These are phyloP conservation scores for Leccinum uliginosum DNA, from an alignment of 768 basidiomycete species.

Conservation along the genomic window DNA sequence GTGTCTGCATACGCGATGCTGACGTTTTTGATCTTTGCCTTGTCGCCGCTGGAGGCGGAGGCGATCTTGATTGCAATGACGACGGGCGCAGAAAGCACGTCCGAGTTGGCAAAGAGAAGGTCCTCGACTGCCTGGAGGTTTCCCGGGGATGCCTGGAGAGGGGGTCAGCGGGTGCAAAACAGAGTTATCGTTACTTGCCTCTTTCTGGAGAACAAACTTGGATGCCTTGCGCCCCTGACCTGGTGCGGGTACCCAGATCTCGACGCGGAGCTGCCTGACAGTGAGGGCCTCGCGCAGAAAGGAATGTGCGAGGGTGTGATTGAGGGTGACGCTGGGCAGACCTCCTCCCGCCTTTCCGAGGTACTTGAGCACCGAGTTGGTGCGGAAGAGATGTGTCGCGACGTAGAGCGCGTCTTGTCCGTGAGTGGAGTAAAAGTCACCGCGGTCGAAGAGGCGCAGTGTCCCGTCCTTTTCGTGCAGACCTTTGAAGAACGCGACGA, in stretches of 20 bases:
- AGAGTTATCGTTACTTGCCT: constrained; percentile 41
- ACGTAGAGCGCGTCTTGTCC: constrained; percentile 86
- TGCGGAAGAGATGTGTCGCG: constrained; percentile 78
- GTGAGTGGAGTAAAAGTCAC: constrained; percentile 84
- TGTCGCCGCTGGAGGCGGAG: constrained; percentile 44
- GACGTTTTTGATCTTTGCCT: constrained; percentile 65
- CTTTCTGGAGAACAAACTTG: constrained; percentile 78
- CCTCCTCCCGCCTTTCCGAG: constrained; percentile 60
- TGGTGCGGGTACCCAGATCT: constrained; percentile 80
- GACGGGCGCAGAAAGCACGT: constrained; percentile 79
- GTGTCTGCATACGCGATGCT: constrained; percentile 94
- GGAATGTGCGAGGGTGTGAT: constrained; percentile 67
- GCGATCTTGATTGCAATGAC: constrained; percentile 85
- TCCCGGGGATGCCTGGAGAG: constrained; percentile 64
- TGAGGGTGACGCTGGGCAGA: constrained; percentile 76
- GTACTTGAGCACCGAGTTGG: constrained; percentile 90
- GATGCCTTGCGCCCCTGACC: constrained; percentile 70
- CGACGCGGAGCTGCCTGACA: constrained; percentile 81
- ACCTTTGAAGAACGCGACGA: constrained; percentile 63
- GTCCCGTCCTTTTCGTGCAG: constrained; percentile 71
- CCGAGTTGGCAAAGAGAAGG: constrained; percentile 76
- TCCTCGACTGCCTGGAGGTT: constrained; percentile 75
- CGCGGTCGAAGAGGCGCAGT: constrained; percentile 82
- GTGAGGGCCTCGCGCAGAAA: constrained; percentile 90
- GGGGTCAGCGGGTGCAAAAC: constrained; percentile 2